A percentile compares a stretch with the other conserved stretches of the same genome.
These are phyloP conservation scores for Naematelia aurantialba DNA, from an alignment of 768 basidiomycete species.

Conservation along the genomic window DNA sequence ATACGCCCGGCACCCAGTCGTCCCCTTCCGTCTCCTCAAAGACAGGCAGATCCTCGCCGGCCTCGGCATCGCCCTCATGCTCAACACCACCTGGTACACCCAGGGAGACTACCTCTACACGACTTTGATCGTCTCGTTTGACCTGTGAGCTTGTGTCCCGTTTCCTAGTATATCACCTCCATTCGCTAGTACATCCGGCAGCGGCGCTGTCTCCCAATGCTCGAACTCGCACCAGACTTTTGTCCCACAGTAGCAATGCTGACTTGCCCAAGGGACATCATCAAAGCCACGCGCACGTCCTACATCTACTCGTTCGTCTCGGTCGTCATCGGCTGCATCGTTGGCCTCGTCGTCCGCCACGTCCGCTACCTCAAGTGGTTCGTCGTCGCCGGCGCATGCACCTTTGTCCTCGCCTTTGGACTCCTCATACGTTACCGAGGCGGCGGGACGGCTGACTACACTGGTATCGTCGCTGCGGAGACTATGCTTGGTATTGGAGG, in stretches of 20 bases:
- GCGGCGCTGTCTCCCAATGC: not conserved
- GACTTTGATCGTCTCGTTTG: conserved; percentile 42
- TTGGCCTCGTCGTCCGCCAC: conserved; percentile 42
- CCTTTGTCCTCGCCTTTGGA: conserved; percentile 44
- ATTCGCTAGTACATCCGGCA: too few species aligned
- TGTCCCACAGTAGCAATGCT: not conserved
- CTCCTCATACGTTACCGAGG: conserved; percentile 41
- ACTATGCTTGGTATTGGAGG: conserved; percentile 39
- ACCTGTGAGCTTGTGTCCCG: conserved; percentile 16
- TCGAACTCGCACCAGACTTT: not conserved
- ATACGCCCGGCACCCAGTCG: conserved; percentile 32
- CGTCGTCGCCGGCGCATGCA: conserved; percentile 40
- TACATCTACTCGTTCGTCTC: conserved; percentile 45
- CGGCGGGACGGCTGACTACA: conserved; percentile 6
- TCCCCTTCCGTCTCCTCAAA: conserved; percentile 38
- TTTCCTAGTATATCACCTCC: conserved; percentile 2
- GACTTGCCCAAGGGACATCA: conserved; percentile 10
- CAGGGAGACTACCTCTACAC: conserved; percentile 47
- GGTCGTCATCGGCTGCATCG: conserved; percentile 36
- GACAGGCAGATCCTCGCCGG: conserved; percentile 43
- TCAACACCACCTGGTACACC: conserved; percentile 43
- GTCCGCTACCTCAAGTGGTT: conserved; percentile 40
- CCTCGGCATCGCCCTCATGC: conserved; percentile 38
- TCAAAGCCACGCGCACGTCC: conserved; percentile 37
- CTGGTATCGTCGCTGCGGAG: conserved; percentile 37